Evolutionary conservation across 1,139 yeast genomes (phyloP), one percentile per base, ranked within the genome.

Genomic region (Ashbya aceris): DNA sequence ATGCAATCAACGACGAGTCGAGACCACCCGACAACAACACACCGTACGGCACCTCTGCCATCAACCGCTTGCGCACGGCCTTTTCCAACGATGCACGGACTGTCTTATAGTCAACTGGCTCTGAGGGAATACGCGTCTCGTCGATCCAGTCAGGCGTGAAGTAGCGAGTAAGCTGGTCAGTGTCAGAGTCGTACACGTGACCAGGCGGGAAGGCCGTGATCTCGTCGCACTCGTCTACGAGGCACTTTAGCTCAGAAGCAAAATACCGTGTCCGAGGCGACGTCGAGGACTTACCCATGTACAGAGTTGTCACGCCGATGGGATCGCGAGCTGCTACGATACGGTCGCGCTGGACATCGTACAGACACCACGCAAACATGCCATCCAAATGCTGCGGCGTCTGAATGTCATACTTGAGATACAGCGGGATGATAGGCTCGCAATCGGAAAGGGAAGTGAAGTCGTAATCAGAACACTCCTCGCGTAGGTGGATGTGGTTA

Each of bases 1-100:
- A 67, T 31, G 98, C 98, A 63, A 91, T 91, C 66, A 91, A 74
- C 34, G 96, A 86, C 40, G 97, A 87, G 66, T 91, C 98, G 58
- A 91, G 76, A 51, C 98, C 98, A 62, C 98, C 98, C 31, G 96
- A 86, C 54, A 91, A 73, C 56, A 91, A 72, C 37, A 91, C 98
- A 70, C 98, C 98, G 67, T 86, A 85, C 41, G 98, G 97, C 48
- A 91, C 98, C 70, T 91, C 98, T 44, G 97, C 93, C 98, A 91
- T 91, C 61, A 91, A 77, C 74, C 98, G 82, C 83, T 91, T 93
- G 74, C 97, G 83, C 44, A 91, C 98, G 40, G 98, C 91, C 70
- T 83, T 72, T 67, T 91, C 98, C 61, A 91, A 76, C 40, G 84
- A 65, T 58, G 80, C 83, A 66, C 96, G 82, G 49, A 91, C 76